Conservation (phyloP, 2,329 filamentous ascomycete species). For the Fusarium setosum region DNA sequence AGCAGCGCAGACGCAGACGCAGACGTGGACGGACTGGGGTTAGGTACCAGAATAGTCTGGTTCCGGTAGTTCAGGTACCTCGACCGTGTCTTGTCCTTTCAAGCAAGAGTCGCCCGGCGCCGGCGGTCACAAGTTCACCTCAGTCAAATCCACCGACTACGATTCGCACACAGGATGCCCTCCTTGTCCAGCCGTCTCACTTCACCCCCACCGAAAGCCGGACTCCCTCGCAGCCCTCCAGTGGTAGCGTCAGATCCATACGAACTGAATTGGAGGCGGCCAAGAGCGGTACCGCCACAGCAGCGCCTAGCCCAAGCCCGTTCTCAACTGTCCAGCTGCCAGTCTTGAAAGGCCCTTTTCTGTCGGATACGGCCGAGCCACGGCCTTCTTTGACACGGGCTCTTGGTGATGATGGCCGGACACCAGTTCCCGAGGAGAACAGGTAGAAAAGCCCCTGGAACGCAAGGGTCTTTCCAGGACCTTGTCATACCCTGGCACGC, state of each 20-base stretch:
- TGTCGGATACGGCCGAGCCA: conserved; percentile 5
- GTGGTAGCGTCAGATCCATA: conserved; percentile 5
- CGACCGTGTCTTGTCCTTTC: neutral
- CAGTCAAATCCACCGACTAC: conserved; percentile 27
- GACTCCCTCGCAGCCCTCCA: conserved; percentile 18
- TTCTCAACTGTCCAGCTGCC: conserved; percentile 24
- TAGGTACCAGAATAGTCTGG: conserved; percentile 21
- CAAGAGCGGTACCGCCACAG: conserved; percentile 27
- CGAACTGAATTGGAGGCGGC: conserved; percentile 5
- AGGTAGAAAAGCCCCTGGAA: conserved; percentile 28
- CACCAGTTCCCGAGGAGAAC: conserved; percentile 27
- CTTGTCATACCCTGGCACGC: conserved; percentile 21
- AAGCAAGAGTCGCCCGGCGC: conserved; percentile 31
- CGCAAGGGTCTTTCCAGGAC: conserved; percentile 22
- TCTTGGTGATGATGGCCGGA: neutral
- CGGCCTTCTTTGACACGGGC: conserved; percentile 9
- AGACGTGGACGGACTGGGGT: conserved; percentile 3
- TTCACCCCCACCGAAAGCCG: conserved; percentile 22
- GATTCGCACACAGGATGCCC: conserved; percentile 7
- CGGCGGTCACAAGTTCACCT: conserved; percentile 40
- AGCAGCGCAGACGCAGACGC: conserved; percentile 1
- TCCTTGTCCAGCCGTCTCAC: conserved; percentile 13
- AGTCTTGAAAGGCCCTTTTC: neutral
- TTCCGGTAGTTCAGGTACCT: conserved; percentile 30
- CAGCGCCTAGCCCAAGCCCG: conserved; percentile 16